Conservation (phyloP, 1,284 basidiomycete genomes). For the Ustilago curta region DNA sequence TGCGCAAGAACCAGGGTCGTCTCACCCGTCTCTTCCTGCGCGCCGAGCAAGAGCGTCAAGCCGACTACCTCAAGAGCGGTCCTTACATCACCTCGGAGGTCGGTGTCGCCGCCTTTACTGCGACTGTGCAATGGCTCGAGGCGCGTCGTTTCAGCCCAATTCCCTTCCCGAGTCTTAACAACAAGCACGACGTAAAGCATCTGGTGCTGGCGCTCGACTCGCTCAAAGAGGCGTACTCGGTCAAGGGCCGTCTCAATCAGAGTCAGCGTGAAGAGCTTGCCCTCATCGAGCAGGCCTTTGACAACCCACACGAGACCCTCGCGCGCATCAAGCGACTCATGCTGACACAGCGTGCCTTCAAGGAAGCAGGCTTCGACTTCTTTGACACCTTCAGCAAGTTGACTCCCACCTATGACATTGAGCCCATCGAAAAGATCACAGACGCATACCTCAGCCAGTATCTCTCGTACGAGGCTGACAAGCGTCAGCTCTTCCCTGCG, state of each 20-base stretch:
- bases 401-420: slow-evolving; percentile 68
- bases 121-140: slow-evolving; percentile 69
- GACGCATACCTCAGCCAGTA: slow-evolving; percentile 69
- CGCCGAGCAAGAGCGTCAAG: slow-evolving; percentile 69
- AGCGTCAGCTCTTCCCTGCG: slow-evolving; percentile 69
- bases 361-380: slow-evolving; percentile 68
- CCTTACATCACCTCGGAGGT: slow-evolving; percentile 68
- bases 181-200: slow-evolving; percentile 69
- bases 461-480: slow-evolving; percentile 68
- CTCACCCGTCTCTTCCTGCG: slow-evolving; percentile 77
- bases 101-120: slow-evolving; percentile 68
- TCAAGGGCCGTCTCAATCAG: slow-evolving; percentile 68
- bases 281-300: slow-evolving; percentile 69
- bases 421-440: slow-evolving; percentile 70
- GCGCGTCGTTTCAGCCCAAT: slow-evolving; percentile 68
- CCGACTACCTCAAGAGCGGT: slow-evolving; percentile 67
- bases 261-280: slow-evolving; percentile 69
- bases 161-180: slow-evolving; percentile 69
- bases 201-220: slow-evolving; percentile 67
- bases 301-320: slow-evolving; percentile 69
- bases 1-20: slow-evolving; percentile 93
- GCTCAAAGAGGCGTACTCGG: slow-evolving; percentile 68
- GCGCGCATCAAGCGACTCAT: slow-evolving; percentile 69
- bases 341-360: slow-evolving; percentile 69
- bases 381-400: slow-evolving; percentile 68